A percentile compares a stretch with the other conserved stretches of the same genome.
Conservation (phyloP, 805 yeast genomes). For the Priceomyces castillae region DNA sequence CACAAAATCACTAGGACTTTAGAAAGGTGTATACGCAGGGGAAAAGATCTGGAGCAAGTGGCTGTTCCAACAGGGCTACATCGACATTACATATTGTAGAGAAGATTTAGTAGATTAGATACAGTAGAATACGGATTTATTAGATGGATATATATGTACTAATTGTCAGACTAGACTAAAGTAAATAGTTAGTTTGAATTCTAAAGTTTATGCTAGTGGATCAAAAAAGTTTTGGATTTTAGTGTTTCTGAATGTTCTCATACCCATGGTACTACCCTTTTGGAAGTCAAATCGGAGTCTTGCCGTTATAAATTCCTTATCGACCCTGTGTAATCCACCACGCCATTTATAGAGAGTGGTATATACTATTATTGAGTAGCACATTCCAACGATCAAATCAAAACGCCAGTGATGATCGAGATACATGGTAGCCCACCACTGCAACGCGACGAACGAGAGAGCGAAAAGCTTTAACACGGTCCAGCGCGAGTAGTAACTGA, state of each 20-base stretch:
- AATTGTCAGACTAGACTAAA: too few relatives aligned
- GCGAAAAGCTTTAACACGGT: conserved; percentile 32
- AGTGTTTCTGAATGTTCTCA: conserved; percentile 57
- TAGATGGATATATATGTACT: too few relatives aligned
- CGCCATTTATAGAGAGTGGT: conserved; percentile 34
- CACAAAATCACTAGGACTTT: too few relatives aligned
- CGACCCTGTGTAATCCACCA: conserved; percentile 28
- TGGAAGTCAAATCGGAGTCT: conserved; percentile 33
- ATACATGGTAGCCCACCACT: conserved; percentile 77
- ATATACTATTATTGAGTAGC: conserved; percentile 48
- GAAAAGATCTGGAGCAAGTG: background rate
- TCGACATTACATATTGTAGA: too few relatives aligned
- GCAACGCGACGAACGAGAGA: conserved; percentile 47
- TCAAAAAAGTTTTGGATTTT: conserved; percentile 52
- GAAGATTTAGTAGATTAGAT: too few relatives aligned
- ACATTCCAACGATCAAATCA: conserved; percentile 56
- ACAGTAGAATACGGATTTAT: too few relatives aligned
- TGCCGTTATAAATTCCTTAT: conserved; percentile 37
- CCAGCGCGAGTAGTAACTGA: conserved; percentile 39
- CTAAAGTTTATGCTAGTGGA: conserved; percentile 22
- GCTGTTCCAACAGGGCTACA: background rate
- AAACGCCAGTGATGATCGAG: conserved; percentile 71
- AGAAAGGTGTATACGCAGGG: too few relatives aligned
- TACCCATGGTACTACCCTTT: conserved; percentile 56
- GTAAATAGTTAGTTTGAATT: too few relatives aligned